These are phyloP conservation scores for Chamaecyparis obtusa DNA, from an alignment of 75 land plant genomes.

Conservation along the genomic window DNA sequence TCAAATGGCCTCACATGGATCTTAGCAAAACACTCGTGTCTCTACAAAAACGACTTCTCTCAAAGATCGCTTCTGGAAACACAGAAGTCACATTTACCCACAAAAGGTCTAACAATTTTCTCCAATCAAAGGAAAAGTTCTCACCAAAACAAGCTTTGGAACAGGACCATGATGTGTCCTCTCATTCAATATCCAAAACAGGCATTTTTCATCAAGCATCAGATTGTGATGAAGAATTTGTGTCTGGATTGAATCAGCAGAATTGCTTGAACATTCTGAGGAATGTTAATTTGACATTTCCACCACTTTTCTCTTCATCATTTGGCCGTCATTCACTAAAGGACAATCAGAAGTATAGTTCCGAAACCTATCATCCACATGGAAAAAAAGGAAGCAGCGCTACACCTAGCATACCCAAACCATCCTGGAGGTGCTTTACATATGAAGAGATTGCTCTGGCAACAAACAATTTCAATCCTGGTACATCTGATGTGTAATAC, in stretches of 20 bases:
- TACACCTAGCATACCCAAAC: constrained; percentile 19
- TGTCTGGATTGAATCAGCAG: neutral
- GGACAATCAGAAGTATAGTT: constrained; percentile 10
- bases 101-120: constrained; percentile 2
- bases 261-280: constrained; percentile 7
- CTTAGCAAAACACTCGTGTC: constrained; percentile 1
- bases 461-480: constrained; percentile 67
- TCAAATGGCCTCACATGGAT: constrained; percentile 9
- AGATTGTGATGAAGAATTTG: constrained; percentile 4
- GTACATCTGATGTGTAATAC: constrained; percentile 21
- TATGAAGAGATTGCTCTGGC: constrained; percentile 60
- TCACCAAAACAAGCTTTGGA: constrained; percentile 31
- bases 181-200: constrained; percentile 1
- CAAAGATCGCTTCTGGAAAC: constrained; percentile 3
- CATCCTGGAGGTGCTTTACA: constrained; percentile 62
- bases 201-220: neutral
- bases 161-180: neutral
- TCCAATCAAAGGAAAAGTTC: neutral
- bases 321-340: constrained; percentile 12
- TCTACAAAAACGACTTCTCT: constrained; percentile 13
- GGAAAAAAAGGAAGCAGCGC: constrained; percentile 3
- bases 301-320: constrained; percentile 10
- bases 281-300: constrained; percentile 12
- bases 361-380: constrained; percentile 6
- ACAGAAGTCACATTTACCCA: neutral